phyloP scores from a whole-genome alignment of 768 basidiomycete species.

The Mrakia gelida region DNA sequence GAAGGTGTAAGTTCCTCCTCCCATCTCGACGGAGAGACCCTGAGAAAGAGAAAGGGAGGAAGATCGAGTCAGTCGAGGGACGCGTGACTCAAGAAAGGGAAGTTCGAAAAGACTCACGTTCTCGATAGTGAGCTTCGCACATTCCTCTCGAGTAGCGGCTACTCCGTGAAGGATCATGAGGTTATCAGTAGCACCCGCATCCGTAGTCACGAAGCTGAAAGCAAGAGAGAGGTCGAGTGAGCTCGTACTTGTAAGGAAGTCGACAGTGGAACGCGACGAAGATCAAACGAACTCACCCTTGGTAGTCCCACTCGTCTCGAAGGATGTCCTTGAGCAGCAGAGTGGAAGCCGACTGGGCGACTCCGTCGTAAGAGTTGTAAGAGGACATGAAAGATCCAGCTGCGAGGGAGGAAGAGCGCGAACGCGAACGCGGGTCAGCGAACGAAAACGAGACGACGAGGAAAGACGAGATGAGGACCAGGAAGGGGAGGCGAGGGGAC shows the following conservation, averaged over 20 bases:
- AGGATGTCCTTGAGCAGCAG: slow-evolving; percentile 47
- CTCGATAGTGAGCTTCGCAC: slow-evolving; percentile 19
- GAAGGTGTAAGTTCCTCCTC: slow-evolving; percentile 61
- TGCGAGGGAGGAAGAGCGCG: background rate
- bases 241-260: no score
- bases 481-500: slow-evolving; percentile 37
- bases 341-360: slow-evolving; percentile 57
- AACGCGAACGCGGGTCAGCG: background rate
- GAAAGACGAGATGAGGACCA: background rate
- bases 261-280: no score
- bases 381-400: slow-evolving; percentile 60
- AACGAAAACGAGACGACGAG: background rate
- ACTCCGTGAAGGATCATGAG: slow-evolving; percentile 4
- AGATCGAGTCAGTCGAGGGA: background rate
- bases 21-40: slow-evolving; percentile 60
- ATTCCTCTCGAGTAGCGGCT: background rate
- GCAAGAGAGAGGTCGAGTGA: background rate
- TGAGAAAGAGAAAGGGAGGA: slow-evolving; percentile 38
- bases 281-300: slow-evolving; percentile 37
- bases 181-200: slow-evolving; percentile 49
- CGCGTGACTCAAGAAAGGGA: slow-evolving; percentile 21
- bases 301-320: slow-evolving; percentile 62
- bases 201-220: slow-evolving; percentile 58
- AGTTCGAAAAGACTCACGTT: background rate
- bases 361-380: slow-evolving; percentile 64